Evolutionary conservation across 139 green algal genomes (phyloP).

Genomic region (Protoeuglena noctilucae): DNA sequence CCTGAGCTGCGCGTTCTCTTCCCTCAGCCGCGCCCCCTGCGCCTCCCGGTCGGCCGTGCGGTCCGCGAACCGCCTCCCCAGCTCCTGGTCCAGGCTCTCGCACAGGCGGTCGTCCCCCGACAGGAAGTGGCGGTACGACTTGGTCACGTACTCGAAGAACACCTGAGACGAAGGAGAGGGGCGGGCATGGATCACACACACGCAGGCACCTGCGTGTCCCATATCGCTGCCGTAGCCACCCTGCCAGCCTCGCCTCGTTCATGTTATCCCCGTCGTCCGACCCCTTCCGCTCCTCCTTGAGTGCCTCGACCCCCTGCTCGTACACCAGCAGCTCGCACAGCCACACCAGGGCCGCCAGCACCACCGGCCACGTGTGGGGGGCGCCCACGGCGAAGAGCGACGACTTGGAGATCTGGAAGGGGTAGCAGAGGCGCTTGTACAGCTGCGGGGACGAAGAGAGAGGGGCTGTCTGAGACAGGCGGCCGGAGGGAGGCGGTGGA

Average conservation of each 20-base stretch:
- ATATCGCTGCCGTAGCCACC: too few relatives aligned
- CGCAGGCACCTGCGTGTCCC: not conserved
- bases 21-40: slow-evolving; percentile 6
- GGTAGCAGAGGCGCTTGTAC: slow-evolving; percentile 86
- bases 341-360: slow-evolving; percentile 71
- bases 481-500: too few relatives aligned
- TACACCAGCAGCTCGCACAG: slow-evolving; percentile 84
- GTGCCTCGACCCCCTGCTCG: slow-evolving; percentile 39
- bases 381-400: slow-evolving; percentile 74
- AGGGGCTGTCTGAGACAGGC: too few relatives aligned
- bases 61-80: slow-evolving; percentile 30
- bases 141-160: slow-evolving; percentile 54
- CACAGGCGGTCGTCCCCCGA: slow-evolving; percentile 44
- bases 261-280: not conserved
- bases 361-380: slow-evolving; percentile 74
- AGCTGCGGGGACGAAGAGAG: slow-evolving; percentile 53
- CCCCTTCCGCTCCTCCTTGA: slow-evolving; percentile 5
- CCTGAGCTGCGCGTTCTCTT: slow-evolving; percentile 13
- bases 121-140: slow-evolving; percentile 58
- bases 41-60: slow-evolving; percentile 1
- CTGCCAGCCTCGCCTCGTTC: too few relatives aligned
- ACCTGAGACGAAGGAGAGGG: not conserved
- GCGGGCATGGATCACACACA: not conserved
- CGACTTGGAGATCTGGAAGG: slow-evolving; percentile 78
- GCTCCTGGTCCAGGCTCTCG: slow-evolving; percentile 38